Conservation (phyloP, 352 stramenopile species). For the Aphanomyces astaci region DNA sequence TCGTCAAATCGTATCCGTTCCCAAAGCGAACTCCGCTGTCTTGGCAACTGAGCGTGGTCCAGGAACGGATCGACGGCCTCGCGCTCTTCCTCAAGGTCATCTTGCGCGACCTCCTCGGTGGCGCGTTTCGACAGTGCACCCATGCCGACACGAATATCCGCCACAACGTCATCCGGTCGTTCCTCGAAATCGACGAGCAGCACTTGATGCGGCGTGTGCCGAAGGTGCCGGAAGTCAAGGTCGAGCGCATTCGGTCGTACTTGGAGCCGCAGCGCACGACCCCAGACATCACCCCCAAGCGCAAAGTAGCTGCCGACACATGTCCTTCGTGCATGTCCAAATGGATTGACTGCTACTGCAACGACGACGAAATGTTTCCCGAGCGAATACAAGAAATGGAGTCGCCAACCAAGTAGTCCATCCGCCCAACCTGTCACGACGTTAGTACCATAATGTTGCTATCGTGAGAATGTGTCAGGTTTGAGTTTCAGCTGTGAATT, state of each 20-base stretch:
- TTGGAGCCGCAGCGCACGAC: conserved; percentile 30
- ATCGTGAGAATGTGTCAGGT: too few relatives aligned
- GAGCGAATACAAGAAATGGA: neutral
- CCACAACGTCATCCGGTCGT: conserved; percentile 60
- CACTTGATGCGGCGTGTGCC: conserved; percentile 38
- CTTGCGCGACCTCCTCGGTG: conserved; percentile 61
- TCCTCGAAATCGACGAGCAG: conserved; percentile 64
- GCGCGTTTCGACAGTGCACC: conserved; percentile 55
- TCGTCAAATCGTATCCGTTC: conserved; percentile 74
- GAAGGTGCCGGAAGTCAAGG: neutral
- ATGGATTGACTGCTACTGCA: conserved; percentile 85
- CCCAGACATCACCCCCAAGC: conserved; percentile 29
- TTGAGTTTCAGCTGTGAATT: too few relatives aligned
- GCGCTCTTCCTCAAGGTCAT: conserved; percentile 41
- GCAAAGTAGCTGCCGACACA: conserved; percentile 48
- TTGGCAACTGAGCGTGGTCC: conserved; percentile 55
- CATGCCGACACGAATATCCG: conserved; percentile 63
- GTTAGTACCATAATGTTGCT: too few relatives aligned
- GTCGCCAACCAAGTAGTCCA: neutral
- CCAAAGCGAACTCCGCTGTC: conserved; percentile 55
- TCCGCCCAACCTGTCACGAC: too few relatives aligned
- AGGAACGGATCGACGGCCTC: conserved; percentile 79
- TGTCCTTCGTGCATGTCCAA: conserved; percentile 72
- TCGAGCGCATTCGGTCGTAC: conserved; percentile 29
- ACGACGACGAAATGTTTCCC: conserved; percentile 48